A percentile compares a stretch with the other conserved stretches of the same genome.
Conservation (phyloP, 2,329 filamentous ascomycete genomes). For the Ophiostoma piceae region DNA sequence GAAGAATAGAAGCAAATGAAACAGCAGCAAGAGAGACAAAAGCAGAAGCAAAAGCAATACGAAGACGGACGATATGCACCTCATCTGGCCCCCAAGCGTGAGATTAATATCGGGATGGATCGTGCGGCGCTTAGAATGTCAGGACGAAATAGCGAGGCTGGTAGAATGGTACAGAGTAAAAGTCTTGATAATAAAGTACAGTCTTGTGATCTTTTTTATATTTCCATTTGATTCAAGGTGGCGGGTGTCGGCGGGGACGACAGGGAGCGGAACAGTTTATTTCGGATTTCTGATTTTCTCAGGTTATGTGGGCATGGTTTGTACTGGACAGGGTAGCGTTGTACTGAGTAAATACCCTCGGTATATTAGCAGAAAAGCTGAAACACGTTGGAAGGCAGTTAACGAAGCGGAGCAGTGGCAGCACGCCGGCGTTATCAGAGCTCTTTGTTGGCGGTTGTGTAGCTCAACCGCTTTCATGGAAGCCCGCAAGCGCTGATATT, state of each 20-base stretch:
- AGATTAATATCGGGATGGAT: slow-evolving; percentile 1
- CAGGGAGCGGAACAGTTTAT: slow-evolving; percentile 8
- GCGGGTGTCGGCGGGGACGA: slow-evolving; percentile 10
- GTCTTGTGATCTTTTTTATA: not conserved
- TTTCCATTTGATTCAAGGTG: slow-evolving; percentile 9
- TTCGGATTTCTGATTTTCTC: not conserved
- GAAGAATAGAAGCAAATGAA: not conserved
- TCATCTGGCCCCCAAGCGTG: slow-evolving; percentile 2
- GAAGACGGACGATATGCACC: not conserved
- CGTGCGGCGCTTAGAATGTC: not conserved
- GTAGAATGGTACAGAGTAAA: not conserved
- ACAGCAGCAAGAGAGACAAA: not conserved
- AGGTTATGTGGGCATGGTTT: not conserved
- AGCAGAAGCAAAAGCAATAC: not conserved
- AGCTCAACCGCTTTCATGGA: not conserved
- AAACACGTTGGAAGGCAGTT: slow-evolving; percentile 10
- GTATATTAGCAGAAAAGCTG: not conserved
- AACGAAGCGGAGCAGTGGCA: not conserved
- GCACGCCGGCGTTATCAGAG: not conserved
- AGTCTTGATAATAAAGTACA: not conserved
- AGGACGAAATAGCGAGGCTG: not conserved
- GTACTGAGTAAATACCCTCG: not conserved
- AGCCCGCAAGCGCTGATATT: not conserved
- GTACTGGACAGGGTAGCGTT: not conserved
- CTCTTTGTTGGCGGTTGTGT: not conserved